Base-by-base conservation (phyloP, 129 eudicot species). In the Oenanthe sinensis region DNA sequence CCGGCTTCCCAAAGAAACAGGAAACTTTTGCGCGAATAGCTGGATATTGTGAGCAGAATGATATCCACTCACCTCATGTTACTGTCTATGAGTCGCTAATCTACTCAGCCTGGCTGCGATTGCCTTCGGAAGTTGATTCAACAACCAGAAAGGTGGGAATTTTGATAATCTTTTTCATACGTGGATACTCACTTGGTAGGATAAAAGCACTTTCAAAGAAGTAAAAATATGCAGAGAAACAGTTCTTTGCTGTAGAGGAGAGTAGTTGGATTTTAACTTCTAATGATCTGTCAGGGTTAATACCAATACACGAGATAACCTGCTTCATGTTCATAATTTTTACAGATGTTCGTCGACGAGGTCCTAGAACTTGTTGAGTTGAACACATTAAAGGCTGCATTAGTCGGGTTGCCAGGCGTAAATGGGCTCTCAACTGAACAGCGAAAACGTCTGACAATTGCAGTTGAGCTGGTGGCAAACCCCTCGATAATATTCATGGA, bases 21-120 rank as follows among this genome's bases (percentile, higher is more conserved):
- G 93, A 90, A 84, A 92, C 96, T 0, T 92, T 92, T 60, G 93
- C 96, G 42, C 83, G 97, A n/a, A 90, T 92, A 76, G 84, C 96
- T 26, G 97, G 97, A 67, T 92, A 92, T 43, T 90, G 96, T 80
- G 97, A 92, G 85, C 97, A 92, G 80, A 90, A 87, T 45, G 97
- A 90, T 74, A 88, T 92, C 80, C 97, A 92, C 78, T 92, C 97
- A 44, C 97, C 97, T 50, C 89, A 90, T 88, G 97, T 92, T 42
- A 92, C 97, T 13, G 89, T 92, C 22, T 74, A 90, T 37, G 97
- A 92, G 68, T 90, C 97, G 8, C 77, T 92, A 77, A 71, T 85
- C 28, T 92, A 85, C 85, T 92, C 97, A 12, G 97, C 97, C 65
- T 90, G 97, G 96, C 80, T 92, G 20, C 84, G 92, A 77, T 81